These are phyloP conservation scores for Lyophyllum atratum DNA, from an alignment of 768 basidiomycete genomes.

Conservation along the genomic window DNA sequence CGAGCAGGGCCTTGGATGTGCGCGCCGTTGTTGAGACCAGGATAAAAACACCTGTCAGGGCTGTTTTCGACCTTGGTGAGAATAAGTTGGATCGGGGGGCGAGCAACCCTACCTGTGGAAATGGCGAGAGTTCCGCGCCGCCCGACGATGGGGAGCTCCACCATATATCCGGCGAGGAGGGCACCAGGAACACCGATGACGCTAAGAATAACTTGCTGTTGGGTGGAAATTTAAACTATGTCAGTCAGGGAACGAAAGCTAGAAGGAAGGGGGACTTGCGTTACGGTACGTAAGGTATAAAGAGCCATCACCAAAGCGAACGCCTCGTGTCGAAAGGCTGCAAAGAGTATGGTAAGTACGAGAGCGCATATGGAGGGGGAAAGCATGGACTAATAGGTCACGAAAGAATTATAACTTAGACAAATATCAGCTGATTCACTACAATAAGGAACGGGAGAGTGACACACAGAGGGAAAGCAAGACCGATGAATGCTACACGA, in stretches of 20 bases:
- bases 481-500: conserved; percentile 64
- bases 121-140: conserved; percentile 67
- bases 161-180: conserved; percentile 69
- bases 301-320: conserved; percentile 69
- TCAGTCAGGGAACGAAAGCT: not conserved
- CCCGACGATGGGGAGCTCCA: conserved; percentile 65
- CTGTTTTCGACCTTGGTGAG: conserved; percentile 51
- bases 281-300: conserved; percentile 76
- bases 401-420: conserved; percentile 49
- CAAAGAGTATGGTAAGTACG: not conserved
- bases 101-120: conserved; percentile 54
- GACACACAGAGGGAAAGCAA: conserved; percentile 73
- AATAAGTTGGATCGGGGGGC: no score
- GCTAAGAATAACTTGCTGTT: conserved; percentile 74
- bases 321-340: conserved; percentile 66
- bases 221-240: no score
- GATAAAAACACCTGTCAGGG: conserved; percentile 74
- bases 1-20: conserved; percentile 66
- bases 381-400: conserved; percentile 50
- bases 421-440: not conserved
- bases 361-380: not conserved
- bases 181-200: conserved; percentile 72
- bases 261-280: conserved; percentile 30
- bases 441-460: conserved; percentile 32
- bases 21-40: conserved; percentile 76